phyloP scores from a whole-genome alignment of 169 alveolate genomes.

The Plasmodium yoelii region DNA sequence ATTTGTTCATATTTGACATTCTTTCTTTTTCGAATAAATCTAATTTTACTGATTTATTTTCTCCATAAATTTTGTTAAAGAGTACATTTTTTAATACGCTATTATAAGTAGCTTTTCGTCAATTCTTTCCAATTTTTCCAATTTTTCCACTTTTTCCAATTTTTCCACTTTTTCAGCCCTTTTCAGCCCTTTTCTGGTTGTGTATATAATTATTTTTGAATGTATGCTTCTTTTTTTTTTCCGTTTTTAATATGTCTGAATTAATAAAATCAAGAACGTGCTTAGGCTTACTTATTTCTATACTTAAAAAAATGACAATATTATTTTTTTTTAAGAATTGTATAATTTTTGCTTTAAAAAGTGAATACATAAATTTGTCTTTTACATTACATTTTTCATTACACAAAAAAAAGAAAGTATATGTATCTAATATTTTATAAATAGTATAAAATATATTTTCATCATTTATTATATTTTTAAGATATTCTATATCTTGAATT shows the following conservation, averaged over 20 bases:
- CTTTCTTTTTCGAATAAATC: no score
- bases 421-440: conserved; percentile 48
- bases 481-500: conserved; percentile 14
- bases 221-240: background rate
- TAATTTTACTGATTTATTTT: no score
- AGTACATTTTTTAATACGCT: no score
- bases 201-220: no score
- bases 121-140: no score
- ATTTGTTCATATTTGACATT: no score
- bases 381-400: conserved; percentile 13
- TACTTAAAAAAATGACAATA: conserved; percentile 37
- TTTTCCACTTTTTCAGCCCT: no score
- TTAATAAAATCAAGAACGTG: conserved; percentile 36
- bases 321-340: conserved; percentile 54
- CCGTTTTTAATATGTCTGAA: conserved; percentile 17
- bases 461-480: conserved; percentile 13
- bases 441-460: conserved; percentile 23
- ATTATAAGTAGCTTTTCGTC: no score
- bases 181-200: no score
- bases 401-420: conserved; percentile 39
- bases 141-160: no score
- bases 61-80: no score
- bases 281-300: conserved; percentile 51
- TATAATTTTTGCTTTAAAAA: conserved; percentile 35
- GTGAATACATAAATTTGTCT: conserved; percentile 59